Conservation (phyloP, 805 yeast species). For the Limtongozyma cylindracea region DNA sequence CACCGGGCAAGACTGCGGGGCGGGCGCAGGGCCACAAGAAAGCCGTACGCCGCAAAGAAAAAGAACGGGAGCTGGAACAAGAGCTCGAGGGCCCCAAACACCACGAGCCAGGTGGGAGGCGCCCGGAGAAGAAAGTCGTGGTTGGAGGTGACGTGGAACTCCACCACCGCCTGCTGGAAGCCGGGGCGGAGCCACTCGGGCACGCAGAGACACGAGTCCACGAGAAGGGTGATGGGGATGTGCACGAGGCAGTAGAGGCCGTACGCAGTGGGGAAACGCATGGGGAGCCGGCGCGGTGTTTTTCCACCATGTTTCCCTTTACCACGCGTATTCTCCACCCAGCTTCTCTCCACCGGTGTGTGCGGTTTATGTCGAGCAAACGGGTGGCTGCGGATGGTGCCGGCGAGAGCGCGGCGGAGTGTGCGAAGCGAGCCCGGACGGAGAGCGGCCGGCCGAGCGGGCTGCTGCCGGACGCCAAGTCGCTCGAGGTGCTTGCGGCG, state of each 20-base stretch:
- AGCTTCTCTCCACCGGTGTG: too few species aligned
- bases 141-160: slow-evolving; percentile 36
- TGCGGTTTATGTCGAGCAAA: too few species aligned
- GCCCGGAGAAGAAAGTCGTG: slow-evolving; percentile 42
- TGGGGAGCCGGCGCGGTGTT: background rate
- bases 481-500: slow-evolving; percentile 1
- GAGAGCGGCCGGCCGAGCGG: background rate
- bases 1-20: too few species aligned
- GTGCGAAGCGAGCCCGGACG: background rate
- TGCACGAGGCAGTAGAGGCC: slow-evolving; percentile 33
- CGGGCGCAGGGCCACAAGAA: too few species aligned
- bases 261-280: slow-evolving; percentile 15
- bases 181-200: slow-evolving; percentile 21
- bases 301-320: too few species aligned
- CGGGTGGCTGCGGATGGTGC: too few species aligned
- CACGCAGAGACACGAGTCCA: slow-evolving; percentile 52
- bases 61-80: slow-evolving; percentile 66
- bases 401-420: too few species aligned
- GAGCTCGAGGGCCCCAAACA: slow-evolving; percentile 51
- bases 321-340: too few species aligned
- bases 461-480: slow-evolving; percentile 1
- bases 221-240: slow-evolving; percentile 45
- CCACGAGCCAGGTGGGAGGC: slow-evolving; percentile 47
- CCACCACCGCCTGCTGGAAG: slow-evolving; percentile 21
- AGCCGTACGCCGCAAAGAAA: slow-evolving; percentile 12